phyloP scores from a whole-genome alignment of 768 basidiomycete genomes.

The Pleurotus eryngii region DNA sequence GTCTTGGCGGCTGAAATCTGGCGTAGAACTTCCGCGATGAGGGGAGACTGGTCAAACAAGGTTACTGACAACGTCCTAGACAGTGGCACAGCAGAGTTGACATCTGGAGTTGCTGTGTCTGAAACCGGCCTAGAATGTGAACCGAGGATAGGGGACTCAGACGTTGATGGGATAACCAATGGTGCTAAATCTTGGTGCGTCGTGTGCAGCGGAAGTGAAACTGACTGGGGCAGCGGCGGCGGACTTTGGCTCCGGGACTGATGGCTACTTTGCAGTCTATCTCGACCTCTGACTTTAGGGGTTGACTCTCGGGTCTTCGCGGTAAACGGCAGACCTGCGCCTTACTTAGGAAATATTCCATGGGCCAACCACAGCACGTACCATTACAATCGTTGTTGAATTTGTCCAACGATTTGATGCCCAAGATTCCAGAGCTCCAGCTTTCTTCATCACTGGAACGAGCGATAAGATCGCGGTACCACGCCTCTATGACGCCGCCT shows the following conservation, averaged over 20 bases:
- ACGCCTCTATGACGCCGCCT: slow-evolving; percentile 76
- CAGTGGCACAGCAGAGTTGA: slow-evolving; percentile 21
- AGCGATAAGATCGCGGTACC: slow-evolving; percentile 68
- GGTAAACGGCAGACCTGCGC: slow-evolving; percentile 47
- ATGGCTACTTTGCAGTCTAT: slow-evolving; percentile 41
- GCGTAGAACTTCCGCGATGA: slow-evolving; percentile 70
- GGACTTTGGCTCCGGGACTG: slow-evolving; percentile 67
- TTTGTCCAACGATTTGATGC: slow-evolving; percentile 70
- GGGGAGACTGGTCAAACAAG: slow-evolving; percentile 61
- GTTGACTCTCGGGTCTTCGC: slow-evolving; percentile 50
- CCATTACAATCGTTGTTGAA: slow-evolving; percentile 60
- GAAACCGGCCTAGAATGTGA: slow-evolving; percentile 20
- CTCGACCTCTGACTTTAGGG: slow-evolving; percentile 55
- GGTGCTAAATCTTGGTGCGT: slow-evolving; percentile 26
- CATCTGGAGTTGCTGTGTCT: slow-evolving; percentile 14
- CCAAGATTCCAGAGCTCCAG: slow-evolving; percentile 75
- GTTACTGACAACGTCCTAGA: slow-evolving; percentile 37
- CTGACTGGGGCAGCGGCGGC: slow-evolving; percentile 82
- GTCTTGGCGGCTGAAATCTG: slow-evolving; percentile 65
- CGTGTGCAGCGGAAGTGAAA: slow-evolving; percentile 72
- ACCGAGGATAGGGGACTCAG: slow-evolving; percentile 16
- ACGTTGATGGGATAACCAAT: slow-evolving; percentile 18
- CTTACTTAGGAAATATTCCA: neutral
- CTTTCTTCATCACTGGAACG: slow-evolving; percentile 67
- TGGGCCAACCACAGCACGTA: slow-evolving; percentile 28